A percentile compares a stretch with the other conserved stretches of the same genome.
Conservation (phyloP, 345 rosid genomes). For the Salix exigua region DNA sequence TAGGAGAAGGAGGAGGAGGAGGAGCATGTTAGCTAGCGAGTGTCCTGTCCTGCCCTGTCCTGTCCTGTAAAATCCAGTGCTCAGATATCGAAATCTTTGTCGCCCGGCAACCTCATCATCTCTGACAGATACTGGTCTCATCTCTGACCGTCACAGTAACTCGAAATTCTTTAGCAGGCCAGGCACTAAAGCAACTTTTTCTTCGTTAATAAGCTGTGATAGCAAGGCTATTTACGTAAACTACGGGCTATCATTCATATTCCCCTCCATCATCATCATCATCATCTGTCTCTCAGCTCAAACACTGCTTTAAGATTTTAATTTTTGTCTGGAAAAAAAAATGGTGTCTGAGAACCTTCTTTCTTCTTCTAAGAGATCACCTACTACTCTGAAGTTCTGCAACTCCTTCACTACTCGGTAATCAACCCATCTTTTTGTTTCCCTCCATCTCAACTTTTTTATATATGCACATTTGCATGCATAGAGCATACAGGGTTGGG, state of each 20-base stretch:
- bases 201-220: slow-evolving; percentile 4
- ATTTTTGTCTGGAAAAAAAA: not conserved
- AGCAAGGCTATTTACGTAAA: slow-evolving; percentile 10
- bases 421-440: not conserved
- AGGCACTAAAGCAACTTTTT: not conserved
- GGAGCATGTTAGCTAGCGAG: too few relatives aligned
- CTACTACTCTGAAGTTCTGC: slow-evolving; percentile 30
- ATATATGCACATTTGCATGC: not conserved
- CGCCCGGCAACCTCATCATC: too few relatives aligned
- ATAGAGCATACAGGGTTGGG: not conserved
- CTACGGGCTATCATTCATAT: not conserved
- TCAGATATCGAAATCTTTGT: too few relatives aligned
- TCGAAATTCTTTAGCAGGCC: too few relatives aligned
- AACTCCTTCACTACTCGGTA: slow-evolving; percentile 56
- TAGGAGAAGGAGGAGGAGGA: too few relatives aligned
- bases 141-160: too few relatives aligned
- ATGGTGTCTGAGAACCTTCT: slow-evolving; percentile 30
- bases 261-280: not conserved
- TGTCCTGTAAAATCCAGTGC: too few relatives aligned
- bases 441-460: not conserved
- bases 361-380: slow-evolving; percentile 36
- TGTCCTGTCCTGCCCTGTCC: too few relatives aligned
- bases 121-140: too few relatives aligned
- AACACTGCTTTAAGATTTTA: not conserved
- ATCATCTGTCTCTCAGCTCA: not conserved